Conservation (phyloP, 345 rosid genomes). For the Salix dunnii region DNA sequence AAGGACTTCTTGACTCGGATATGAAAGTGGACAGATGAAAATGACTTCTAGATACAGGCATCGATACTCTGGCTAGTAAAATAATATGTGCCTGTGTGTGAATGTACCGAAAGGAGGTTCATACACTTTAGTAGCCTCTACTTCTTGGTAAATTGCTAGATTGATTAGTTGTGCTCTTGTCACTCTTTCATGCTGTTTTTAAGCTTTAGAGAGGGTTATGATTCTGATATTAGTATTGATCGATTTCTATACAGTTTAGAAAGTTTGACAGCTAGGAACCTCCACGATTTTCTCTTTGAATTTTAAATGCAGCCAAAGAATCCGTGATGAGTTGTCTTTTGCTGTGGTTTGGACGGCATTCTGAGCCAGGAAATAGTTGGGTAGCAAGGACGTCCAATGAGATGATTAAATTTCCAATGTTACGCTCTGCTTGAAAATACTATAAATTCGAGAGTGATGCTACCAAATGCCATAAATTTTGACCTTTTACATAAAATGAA, state of each 20-base stretch:
- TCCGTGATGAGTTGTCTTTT: not conserved
- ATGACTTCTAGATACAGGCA: not conserved
- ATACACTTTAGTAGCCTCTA: conserved; percentile 5
- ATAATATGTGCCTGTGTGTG: not conserved
- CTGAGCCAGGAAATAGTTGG: not conserved
- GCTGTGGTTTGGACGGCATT: not conserved
- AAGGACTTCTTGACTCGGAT: conserved; percentile 31
- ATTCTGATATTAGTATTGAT: not conserved
- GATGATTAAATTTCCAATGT: not conserved
- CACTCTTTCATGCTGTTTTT: conserved; percentile 15
- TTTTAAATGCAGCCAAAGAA: not conserved
- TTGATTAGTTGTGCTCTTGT: not conserved
- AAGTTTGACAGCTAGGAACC: not conserved
- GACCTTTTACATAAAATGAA: not conserved
- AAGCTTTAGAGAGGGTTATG: conserved; percentile 14
- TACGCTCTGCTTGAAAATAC: not conserved
- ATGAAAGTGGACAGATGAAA: conserved; percentile 29
- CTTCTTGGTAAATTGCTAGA: conserved; percentile 21
- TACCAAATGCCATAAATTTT: not conserved
- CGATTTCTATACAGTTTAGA: not conserved
- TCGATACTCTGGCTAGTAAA: not conserved
- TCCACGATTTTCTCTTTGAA: not conserved
- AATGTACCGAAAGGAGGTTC: not conserved
- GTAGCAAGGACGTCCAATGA: not conserved
- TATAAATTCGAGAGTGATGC: not conserved